phyloP scores from a whole-genome alignment of 1,284 basidiomycete species.

The Cutaneotrichosporon dermatis region DNA sequence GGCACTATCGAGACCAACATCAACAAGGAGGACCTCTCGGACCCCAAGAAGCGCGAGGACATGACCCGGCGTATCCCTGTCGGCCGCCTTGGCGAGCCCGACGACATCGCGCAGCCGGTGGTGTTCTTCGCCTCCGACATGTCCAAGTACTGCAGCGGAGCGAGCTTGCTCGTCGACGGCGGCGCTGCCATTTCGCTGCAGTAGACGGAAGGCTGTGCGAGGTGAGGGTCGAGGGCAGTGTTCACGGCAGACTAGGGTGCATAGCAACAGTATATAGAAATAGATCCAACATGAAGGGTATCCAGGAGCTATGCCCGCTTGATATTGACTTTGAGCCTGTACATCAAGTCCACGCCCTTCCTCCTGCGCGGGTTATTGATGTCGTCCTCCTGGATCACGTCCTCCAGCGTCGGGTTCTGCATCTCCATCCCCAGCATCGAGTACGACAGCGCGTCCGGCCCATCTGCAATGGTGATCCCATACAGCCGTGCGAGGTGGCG shows the following conservation, averaged over 20 bases:
- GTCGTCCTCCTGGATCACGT: background rate
- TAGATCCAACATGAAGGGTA: too few relatives aligned
- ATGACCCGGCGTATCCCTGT: conserved; percentile 66
- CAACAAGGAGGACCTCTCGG: conserved; percentile 68
- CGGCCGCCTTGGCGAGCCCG: conserved; percentile 68
- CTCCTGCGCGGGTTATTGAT: background rate
- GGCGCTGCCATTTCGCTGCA: conserved; percentile 75
- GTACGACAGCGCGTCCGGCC: background rate
- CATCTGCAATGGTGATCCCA: background rate
- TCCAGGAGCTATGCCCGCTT: background rate
- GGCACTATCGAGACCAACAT: conserved; percentile 72
- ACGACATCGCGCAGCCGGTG: conserved; percentile 71
- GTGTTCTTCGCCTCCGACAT: conserved; percentile 72
- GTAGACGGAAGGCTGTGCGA: conserved; percentile 35
- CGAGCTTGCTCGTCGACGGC: conserved; percentile 65
- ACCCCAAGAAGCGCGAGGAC: conserved; percentile 59
- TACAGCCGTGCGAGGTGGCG: background rate
- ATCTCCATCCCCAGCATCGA: background rate
- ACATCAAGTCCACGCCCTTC: background rate
- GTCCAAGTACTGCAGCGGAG: conserved; percentile 57
- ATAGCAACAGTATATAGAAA: too few relatives aligned
- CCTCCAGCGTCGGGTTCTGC: background rate
- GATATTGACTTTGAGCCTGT: background rate
- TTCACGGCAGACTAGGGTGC: too few relatives aligned
- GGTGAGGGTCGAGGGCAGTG: too few relatives aligned